phyloP scores from a whole-genome alignment of 257 asterid genomes.

The Ehretia macrophylla region DNA sequence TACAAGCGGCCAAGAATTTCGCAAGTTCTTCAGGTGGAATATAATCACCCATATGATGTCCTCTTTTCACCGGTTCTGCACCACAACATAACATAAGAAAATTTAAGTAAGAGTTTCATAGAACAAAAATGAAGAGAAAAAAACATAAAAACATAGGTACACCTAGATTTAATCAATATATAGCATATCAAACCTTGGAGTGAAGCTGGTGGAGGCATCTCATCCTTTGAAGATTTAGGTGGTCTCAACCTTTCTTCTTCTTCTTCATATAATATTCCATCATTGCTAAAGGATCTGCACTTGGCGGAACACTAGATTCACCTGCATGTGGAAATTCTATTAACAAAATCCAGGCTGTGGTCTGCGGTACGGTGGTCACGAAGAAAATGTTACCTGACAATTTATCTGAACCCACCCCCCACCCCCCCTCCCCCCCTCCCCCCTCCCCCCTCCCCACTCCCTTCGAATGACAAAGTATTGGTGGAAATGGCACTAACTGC shows the following conservation, averaged over 20 bases:
- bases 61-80: conserved; percentile 57
- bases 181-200: conserved; percentile 47
- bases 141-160: neutral
- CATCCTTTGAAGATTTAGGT: conserved; percentile 69
- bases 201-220: conserved; percentile 97
- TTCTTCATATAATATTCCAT: conserved; percentile 92
- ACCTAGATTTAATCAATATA: conserved; percentile 2
- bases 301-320: conserved; percentile 44
- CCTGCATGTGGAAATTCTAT: conserved; percentile 30
- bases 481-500: too few relatives aligned
- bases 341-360: conserved; percentile 11
- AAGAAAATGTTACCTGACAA: too few relatives aligned
- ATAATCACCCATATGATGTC: conserved; percentile 98
- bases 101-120: neutral
- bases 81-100: conserved; percentile 7
- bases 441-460: too few relatives aligned
- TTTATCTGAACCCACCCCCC: too few relatives aligned
- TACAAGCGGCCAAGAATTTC: conserved; percentile 73
- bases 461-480: too few relatives aligned
- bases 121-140: conserved; percentile 1
- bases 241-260: conserved; percentile 70
- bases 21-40: conserved; percentile 90
- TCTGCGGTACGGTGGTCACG: too few relatives aligned
- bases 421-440: too few relatives aligned
- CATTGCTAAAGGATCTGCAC: conserved; percentile 84